A percentile compares a stretch with the other conserved stretches of the same genome.
phyloP scores from a whole-genome alignment of 495 filamentous ascomycete genomes.

The Aspergillus sclerotiicarbonarius region DNA sequence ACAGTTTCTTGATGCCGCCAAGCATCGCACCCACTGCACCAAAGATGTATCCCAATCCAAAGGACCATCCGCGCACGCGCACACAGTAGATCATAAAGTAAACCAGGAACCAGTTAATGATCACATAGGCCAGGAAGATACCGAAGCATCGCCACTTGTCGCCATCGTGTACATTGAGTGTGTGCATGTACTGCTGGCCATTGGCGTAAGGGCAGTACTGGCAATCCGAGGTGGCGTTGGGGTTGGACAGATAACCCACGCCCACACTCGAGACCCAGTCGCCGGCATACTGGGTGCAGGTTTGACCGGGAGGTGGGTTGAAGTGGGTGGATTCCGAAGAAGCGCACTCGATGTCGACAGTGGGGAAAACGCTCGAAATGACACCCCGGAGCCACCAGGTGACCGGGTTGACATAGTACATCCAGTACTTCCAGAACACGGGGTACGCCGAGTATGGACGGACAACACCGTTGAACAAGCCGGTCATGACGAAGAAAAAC shows the following conservation, averaged over 20 bases:
- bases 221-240: slow-evolving; percentile 56
- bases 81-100: slow-evolving; percentile 86
- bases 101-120: slow-evolving; percentile 74
- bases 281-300: slow-evolving; percentile 60
- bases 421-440: slow-evolving; percentile 79
- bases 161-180: slow-evolving; percentile 61
- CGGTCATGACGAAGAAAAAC: slow-evolving; percentile 79
- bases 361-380: slow-evolving; percentile 58
- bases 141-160: slow-evolving; percentile 77
- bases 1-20: slow-evolving; percentile 38
- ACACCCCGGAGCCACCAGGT: slow-evolving; percentile 76
- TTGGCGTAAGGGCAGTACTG: slow-evolving; percentile 70
- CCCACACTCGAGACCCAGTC: slow-evolving; percentile 47
- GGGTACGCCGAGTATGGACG: slow-evolving; percentile 57
- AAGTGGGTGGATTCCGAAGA: slow-evolving; percentile 63
- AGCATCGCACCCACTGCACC: slow-evolving; percentile 46
- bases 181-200: slow-evolving; percentile 65
- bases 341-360: slow-evolving; percentile 56
- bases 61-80: slow-evolving; percentile 68
- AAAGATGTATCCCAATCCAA: slow-evolving; percentile 64
- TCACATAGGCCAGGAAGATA: slow-evolving; percentile 72
- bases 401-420: slow-evolving; percentile 69
- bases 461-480: slow-evolving; percentile 73
- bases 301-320: slow-evolving; percentile 59
- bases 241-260: slow-evolving; percentile 59